Evolutionary conservation across 768 basidiomycete species (phyloP).

Genomic region (Russula sp.): DNA sequence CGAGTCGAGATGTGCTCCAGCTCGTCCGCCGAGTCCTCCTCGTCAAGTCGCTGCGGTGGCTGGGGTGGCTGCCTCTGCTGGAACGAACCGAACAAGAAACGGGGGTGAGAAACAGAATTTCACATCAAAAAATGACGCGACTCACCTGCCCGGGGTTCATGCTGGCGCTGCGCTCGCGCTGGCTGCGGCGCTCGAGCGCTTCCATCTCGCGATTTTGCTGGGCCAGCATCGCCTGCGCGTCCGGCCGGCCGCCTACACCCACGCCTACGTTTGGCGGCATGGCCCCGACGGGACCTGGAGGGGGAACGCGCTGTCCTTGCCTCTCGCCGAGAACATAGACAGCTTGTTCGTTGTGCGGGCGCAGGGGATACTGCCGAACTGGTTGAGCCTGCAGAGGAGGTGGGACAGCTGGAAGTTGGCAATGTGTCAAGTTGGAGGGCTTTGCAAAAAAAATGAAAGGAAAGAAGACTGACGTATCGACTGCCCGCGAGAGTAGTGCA

Average conservation of each 20-base stretch:
- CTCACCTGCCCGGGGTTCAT: constrained; percentile 23
- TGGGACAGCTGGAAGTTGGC: constrained; percentile 44
- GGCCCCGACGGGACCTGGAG: constrained; percentile 1
- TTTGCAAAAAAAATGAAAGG: neutral
- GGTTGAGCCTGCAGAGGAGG: constrained; percentile 55
- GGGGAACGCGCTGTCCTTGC: constrained; percentile 55
- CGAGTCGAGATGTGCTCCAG: constrained; percentile 66
- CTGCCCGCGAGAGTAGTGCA: constrained; percentile 70
- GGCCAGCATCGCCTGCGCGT: constrained; percentile 60
- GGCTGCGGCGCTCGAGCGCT: constrained; percentile 50
- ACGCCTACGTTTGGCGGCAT: constrained; percentile 15
- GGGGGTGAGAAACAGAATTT: too few species aligned
- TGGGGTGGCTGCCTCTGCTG: constrained; percentile 14
- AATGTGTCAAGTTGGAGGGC: neutral
- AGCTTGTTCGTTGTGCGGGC: constrained; percentile 56
- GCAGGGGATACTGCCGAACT: constrained; percentile 66
- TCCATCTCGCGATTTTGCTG: constrained; percentile 73
- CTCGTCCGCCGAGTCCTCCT: constrained; percentile 41
- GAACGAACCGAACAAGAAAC: too few species aligned
- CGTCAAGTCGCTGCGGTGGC: constrained; percentile 21
- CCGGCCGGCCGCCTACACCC: constrained; percentile 12
- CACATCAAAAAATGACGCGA: neutral
- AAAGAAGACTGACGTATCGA: constrained; percentile 45
- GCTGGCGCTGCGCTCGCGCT: constrained; percentile 35
- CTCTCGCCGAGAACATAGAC: constrained; percentile 71